These are phyloP conservation scores for Colletotrichum godetiae DNA, from an alignment of 2,329 filamentous ascomycete species.

Conservation along the genomic window DNA sequence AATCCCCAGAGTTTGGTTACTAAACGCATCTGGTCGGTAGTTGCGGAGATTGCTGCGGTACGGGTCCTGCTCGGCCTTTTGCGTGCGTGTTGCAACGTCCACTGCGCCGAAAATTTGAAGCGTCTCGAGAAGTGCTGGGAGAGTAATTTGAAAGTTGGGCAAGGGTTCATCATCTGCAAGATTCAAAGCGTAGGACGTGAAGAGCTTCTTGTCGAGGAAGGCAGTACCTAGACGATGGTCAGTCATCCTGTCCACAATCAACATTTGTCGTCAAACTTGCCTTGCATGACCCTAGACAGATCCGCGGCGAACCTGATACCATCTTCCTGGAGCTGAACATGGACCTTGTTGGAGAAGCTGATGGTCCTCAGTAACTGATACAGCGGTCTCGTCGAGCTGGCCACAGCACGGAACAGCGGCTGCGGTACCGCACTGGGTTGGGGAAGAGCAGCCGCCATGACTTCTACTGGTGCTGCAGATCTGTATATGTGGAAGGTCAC, in stretches of 20 bases:
- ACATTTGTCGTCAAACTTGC: conserved; percentile 69
- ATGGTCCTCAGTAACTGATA: conserved; percentile 72
- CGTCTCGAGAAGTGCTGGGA: conserved; percentile 89
- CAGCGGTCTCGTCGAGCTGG: conserved; percentile 81
- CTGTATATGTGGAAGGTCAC: conserved; percentile 19
- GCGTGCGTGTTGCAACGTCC: conserved; percentile 69
- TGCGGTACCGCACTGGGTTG: conserved; percentile 40
- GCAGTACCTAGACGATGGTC: conserved; percentile 52
- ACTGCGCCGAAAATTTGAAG: conserved; percentile 95
- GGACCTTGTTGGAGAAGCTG: conserved; percentile 67
- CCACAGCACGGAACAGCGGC: conserved; percentile 79
- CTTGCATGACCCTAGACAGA: conserved; percentile 91
- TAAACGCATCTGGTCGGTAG: conserved; percentile 80
- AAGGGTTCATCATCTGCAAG: conserved; percentile 54
- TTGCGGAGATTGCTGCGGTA: conserved; percentile 72
- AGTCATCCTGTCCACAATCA: background rate
- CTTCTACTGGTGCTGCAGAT: background rate
- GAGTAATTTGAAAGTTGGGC: conserved; percentile 86
- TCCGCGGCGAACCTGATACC: conserved; percentile 90
- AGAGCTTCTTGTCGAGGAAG: conserved; percentile 89
- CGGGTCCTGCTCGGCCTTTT: conserved; percentile 68
- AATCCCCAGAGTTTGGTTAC: conserved; percentile 83
- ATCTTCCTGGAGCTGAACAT: conserved; percentile 82
- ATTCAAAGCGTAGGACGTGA: conserved; percentile 84
- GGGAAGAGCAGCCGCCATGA: conserved; percentile 41